These are phyloP conservation scores for Phialophora verrucosa DNA, from an alignment of 2,329 filamentous ascomycete genomes.

Conservation along the genomic window DNA sequence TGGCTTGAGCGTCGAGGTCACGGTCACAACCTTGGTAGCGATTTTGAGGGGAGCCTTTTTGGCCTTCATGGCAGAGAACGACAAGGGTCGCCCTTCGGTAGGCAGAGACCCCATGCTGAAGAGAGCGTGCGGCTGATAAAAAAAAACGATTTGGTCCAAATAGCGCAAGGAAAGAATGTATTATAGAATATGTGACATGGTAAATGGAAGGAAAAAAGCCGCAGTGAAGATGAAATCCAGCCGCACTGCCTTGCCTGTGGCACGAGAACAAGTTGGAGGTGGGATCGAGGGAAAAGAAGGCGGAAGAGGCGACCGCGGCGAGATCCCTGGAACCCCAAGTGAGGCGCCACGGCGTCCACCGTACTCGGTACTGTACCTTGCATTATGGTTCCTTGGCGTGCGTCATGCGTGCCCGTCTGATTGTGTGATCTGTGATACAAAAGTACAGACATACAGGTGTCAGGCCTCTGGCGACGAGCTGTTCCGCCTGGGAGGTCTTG, in stretches of 20 bases:
- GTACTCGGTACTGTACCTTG: constrained; percentile 6
- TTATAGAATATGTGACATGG: constrained; percentile 16
- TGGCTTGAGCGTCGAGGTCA: constrained; percentile 20
- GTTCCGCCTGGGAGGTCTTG: constrained; percentile 25
- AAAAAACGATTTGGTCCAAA: constrained; percentile 3
- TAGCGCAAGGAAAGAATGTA: not conserved
- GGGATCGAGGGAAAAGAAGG: constrained; percentile 12
- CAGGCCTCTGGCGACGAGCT: constrained; percentile 32
- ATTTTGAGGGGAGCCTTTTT: constrained; percentile 36
- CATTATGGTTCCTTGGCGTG: constrained; percentile 2
- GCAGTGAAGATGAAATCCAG: not conserved
- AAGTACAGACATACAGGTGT: not conserved
- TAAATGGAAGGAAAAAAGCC: constrained; percentile 8
- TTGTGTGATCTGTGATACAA: not conserved
- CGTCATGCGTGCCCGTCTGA: not conserved
- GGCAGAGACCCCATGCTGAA: constrained; percentile 28
- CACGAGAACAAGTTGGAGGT: constrained; percentile 8
- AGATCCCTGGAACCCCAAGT: not conserved
- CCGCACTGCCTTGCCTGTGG: not conserved
- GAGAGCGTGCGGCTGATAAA: not conserved
- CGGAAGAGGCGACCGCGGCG: not conserved
- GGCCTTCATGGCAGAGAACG: constrained; percentile 33
- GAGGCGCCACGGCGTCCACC: not conserved
- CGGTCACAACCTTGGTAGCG: constrained; percentile 33
- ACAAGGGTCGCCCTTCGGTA: constrained; percentile 31